Conservation (phyloP, 1,139 yeast species). For the Sugiyamaella paludigena region DNA sequence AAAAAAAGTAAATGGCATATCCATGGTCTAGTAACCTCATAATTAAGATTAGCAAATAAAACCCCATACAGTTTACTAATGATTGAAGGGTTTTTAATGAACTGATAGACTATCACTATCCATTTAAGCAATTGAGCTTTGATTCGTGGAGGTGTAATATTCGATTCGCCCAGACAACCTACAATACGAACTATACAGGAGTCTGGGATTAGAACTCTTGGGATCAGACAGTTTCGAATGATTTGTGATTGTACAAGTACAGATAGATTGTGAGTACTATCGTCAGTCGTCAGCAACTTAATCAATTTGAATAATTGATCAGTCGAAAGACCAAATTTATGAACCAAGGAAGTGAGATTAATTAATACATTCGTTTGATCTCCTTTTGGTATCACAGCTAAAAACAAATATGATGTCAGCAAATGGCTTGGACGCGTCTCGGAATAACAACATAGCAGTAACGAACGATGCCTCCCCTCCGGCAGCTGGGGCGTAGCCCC, state of each 20-base stretch:
- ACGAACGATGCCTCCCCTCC: no score
- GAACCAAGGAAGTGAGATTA: no score
- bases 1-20: constrained; percentile 45
- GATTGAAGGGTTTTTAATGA: constrained; percentile 31
- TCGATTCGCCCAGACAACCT: constrained; percentile 33
- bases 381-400: no score
- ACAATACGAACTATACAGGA: constrained; percentile 33
- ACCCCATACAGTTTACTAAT: constrained; percentile 37
- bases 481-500: constrained; percentile 2
- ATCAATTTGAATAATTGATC: background rate
- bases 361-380: no score
- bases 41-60: constrained; percentile 45
- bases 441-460: no score
- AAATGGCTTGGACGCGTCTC: no score
- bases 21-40: constrained; percentile 45
- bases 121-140: constrained; percentile 41
- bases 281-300: background rate
- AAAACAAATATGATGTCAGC: no score
- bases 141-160: constrained; percentile 27
- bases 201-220: constrained; percentile 34
- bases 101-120: constrained; percentile 41
- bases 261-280: background rate
- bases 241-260: constrained; percentile 17
- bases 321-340: constrained; percentile 1
- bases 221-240: constrained; percentile 35